Conservation (phyloP, 805 yeast species). For the Wickerhamia fluorescens region DNA sequence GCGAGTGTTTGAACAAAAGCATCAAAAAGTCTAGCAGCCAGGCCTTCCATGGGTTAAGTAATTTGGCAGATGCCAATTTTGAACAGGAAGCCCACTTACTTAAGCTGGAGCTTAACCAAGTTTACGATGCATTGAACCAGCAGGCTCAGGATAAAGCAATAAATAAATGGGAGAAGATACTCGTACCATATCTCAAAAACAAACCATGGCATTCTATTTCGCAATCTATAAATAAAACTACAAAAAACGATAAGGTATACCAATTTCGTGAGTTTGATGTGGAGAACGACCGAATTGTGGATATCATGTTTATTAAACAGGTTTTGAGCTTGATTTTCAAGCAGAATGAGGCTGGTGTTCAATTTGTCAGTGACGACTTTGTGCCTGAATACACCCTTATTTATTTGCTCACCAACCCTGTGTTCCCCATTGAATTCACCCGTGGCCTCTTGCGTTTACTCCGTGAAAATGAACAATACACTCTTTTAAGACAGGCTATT, state of each 20-base stretch:
- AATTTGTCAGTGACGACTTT: slow-evolving; percentile 19
- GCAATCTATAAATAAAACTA: slow-evolving; percentile 8
- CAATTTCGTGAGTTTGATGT: slow-evolving; percentile 48
- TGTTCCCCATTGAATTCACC: slow-evolving; percentile 61
- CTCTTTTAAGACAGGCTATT: slow-evolving; percentile 73
- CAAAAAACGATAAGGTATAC: slow-evolving; percentile 9
- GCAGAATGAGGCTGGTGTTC: slow-evolving; percentile 16
- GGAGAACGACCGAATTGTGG: slow-evolving; percentile 61
- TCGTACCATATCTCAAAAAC: slow-evolving; percentile 24
- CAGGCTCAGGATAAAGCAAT: slow-evolving; percentile 13
- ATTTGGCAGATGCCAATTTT: slow-evolving; percentile 15
- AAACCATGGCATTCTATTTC: slow-evolving; percentile 18
- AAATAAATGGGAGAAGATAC: slow-evolving; percentile 19
- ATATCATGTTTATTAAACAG: slow-evolving; percentile 44
- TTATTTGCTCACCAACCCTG: slow-evolving; percentile 80
- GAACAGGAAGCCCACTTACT: slow-evolving; percentile 10
- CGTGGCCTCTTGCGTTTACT: slow-evolving; percentile 49
- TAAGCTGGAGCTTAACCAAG: slow-evolving; percentile 14
- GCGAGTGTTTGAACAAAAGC: slow-evolving; percentile 65
- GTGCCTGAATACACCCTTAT: slow-evolving; percentile 55
- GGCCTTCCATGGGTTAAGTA: slow-evolving; percentile 20
- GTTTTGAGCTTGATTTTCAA: slow-evolving; percentile 38
- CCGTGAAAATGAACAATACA: slow-evolving; percentile 37
- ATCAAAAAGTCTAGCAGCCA: slow-evolving; percentile 14
- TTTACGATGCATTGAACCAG: slow-evolving; percentile 17